Conservation (phyloP, 371 early-diverging fungal species). For the Lichtheimia hyalospora region DNA sequence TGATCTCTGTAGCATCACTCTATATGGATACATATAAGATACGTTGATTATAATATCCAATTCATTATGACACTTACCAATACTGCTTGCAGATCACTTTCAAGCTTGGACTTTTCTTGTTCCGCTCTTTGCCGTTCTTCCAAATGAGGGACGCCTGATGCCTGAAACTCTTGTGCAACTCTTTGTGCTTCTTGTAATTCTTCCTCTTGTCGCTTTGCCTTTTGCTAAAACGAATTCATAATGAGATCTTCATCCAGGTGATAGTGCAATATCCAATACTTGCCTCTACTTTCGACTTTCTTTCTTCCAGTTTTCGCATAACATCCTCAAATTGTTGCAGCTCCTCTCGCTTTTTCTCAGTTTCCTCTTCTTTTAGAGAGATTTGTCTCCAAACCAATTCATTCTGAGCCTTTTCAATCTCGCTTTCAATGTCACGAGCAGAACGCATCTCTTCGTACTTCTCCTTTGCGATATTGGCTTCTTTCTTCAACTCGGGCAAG, state of each 20-base stretch:
- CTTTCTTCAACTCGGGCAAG: constrained; percentile 62
- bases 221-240: constrained; percentile 5
- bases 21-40: background rate
- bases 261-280: background rate
- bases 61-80: background rate
- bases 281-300: background rate
- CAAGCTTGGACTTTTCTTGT: background rate
- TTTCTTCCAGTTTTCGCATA: background rate
- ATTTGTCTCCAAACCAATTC: constrained; percentile 82
- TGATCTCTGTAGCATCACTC: constrained; percentile 26
- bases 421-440: constrained; percentile 61
- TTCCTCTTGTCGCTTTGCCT: constrained; percentile 41
- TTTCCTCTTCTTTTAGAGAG: constrained; percentile 36
- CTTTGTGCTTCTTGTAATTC: constrained; percentile 34
- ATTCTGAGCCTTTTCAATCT: constrained; percentile 60
- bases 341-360: constrained; percentile 25
- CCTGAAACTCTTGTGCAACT: constrained; percentile 9
- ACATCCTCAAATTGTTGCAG: constrained; percentile 10
- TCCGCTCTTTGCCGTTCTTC: background rate
- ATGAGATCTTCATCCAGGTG: background rate
- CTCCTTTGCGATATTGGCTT: constrained; percentile 61
- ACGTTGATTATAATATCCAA: too few species aligned
- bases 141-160: background rate
- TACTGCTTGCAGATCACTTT: background rate
- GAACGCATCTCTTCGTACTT: constrained; percentile 65